Evolutionary conservation across 345 rosid species (phyloP).

Genomic region (Heritiera fomes): DNA sequence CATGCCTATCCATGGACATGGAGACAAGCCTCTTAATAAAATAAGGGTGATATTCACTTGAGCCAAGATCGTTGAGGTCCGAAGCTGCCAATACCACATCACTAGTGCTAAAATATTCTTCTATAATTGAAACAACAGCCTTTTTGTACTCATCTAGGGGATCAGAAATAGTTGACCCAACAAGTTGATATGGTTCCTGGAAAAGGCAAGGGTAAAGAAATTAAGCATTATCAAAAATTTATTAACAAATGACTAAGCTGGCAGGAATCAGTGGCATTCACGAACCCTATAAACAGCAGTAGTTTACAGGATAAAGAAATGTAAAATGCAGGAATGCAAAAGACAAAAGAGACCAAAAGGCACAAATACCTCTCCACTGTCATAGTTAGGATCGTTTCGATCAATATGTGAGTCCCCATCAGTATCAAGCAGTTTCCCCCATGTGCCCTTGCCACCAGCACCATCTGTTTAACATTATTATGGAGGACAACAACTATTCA

Average conservation of each 20-base stretch:
- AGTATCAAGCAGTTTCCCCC: conserved; percentile 95
- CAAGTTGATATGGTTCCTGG: conserved; percentile 87
- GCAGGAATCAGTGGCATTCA: neutral
- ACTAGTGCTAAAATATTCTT: conserved; percentile 89
- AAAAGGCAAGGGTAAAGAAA: conserved; percentile 15
- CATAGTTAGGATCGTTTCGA: conserved; percentile 93
- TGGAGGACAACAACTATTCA: conserved; percentile 8
- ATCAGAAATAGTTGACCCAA: conserved; percentile 79
- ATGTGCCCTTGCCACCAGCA: conserved; percentile 93
- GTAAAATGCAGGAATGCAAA: neutral
- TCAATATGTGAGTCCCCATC: conserved; percentile 68
- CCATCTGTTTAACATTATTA: conserved; percentile 57
- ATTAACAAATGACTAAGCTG: neutral
- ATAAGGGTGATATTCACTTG: conserved; percentile 82
- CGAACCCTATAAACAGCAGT: neutral
- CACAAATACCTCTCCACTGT: conserved; percentile 89
- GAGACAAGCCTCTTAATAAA: conserved; percentile 90
- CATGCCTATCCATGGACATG: conserved; percentile 97
- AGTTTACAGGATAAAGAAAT: neutral
- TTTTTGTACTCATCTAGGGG: conserved; percentile 94
- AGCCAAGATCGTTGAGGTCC: conserved; percentile 92
- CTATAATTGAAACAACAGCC: conserved; percentile 77
- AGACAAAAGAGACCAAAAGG: conserved; percentile 8
- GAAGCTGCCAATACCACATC: conserved; percentile 89
- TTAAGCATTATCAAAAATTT: neutral